phyloP scores from a whole-genome alignment of 1,284 basidiomycete genomes.

The Neotropicomus parvogracilis region DNA sequence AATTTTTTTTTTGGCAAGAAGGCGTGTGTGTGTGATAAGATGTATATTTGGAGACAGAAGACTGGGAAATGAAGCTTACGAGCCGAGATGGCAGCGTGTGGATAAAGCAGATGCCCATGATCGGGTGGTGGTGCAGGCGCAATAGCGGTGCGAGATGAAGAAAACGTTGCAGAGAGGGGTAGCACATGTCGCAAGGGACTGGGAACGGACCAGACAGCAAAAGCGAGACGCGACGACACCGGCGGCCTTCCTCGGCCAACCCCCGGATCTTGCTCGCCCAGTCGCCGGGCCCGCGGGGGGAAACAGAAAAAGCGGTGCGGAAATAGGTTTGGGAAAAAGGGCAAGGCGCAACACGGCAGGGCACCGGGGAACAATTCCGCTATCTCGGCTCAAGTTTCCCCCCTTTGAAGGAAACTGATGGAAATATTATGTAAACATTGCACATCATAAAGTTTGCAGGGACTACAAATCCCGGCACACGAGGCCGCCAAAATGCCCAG shows the following conservation, averaged over 20 bases:
- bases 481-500: slow-evolving; percentile 29
- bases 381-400: slow-evolving; percentile 11
- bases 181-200: slow-evolving; percentile 21
- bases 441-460: slow-evolving; percentile 26
- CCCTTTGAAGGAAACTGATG: slow-evolving; percentile 10
- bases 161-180: slow-evolving; percentile 31
- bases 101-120: slow-evolving; percentile 19
- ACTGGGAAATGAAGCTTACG: slow-evolving; percentile 19
- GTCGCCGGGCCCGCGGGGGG: slow-evolving; percentile 30
- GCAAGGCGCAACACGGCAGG: slow-evolving; percentile 19
- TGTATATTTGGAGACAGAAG: slow-evolving; percentile 18
- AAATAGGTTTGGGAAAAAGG: slow-evolving; percentile 23
- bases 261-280: slow-evolving; percentile 29
- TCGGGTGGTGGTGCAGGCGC: slow-evolving; percentile 27
- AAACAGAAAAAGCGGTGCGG: slow-evolving; percentile 20
- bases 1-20: slow-evolving; percentile 9
- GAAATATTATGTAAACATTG: slow-evolving; percentile 30
- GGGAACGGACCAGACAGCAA: slow-evolving; percentile 14
- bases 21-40: slow-evolving; percentile 28
- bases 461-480: slow-evolving; percentile 33
- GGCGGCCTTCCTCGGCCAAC: slow-evolving; percentile 24
- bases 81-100: slow-evolving; percentile 29
- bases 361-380: slow-evolving; percentile 24
- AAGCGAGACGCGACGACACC: slow-evolving; percentile 2
- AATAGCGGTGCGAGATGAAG: slow-evolving; percentile 31